Evolutionary conservation across 805 yeast species (phyloP).

Genomic region (Metschnikowia hibisci): DNA sequence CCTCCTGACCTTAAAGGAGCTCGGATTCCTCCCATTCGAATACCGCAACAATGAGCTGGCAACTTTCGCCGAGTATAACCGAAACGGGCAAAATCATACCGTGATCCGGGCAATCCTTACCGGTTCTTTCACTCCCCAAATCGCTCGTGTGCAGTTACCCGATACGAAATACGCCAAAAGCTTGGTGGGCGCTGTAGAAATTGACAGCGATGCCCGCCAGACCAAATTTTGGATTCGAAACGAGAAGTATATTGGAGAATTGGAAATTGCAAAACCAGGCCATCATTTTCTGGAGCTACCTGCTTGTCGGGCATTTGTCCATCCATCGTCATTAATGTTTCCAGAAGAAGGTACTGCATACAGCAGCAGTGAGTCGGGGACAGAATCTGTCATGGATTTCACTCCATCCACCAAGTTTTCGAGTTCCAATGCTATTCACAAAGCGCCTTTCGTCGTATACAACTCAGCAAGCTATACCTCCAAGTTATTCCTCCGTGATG

Average conservation of each 20-base stretch:
- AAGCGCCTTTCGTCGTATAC: slow-evolving; percentile 61
- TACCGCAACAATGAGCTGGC: slow-evolving; percentile 22
- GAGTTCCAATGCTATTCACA: slow-evolving; percentile 30
- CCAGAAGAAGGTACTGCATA: slow-evolving; percentile 30
- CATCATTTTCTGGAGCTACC: slow-evolving; percentile 35
- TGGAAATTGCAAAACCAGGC: neutral
- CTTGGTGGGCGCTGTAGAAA: slow-evolving; percentile 73
- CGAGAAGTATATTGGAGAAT: slow-evolving; percentile 40
- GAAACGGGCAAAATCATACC: slow-evolving; percentile 47
- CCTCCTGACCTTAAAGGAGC: slow-evolving; percentile 64
- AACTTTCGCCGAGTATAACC: slow-evolving; percentile 35
- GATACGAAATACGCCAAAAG: slow-evolving; percentile 71
- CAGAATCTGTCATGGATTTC: slow-evolving; percentile 34
- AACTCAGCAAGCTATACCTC: slow-evolving; percentile 57
- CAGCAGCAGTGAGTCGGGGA: slow-evolving; percentile 29
- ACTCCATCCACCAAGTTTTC: slow-evolving; percentile 31
- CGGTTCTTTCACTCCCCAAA: slow-evolving; percentile 78
- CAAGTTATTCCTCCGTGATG: slow-evolving; percentile 65
- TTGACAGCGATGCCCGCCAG: slow-evolving; percentile 76
- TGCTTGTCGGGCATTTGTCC: slow-evolving; percentile 71
- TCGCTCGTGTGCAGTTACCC: slow-evolving; percentile 78
- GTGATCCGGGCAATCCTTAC: slow-evolving; percentile 67
- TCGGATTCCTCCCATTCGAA: slow-evolving; percentile 66
- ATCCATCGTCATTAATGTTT: slow-evolving; percentile 80
- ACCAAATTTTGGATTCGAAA: slow-evolving; percentile 72